Evolutionary conservation across 192 early-diverging fungal species (phyloP), one percentile per base, ranked within the genome.

Genomic region (Obelidium mucronatum): DNA sequence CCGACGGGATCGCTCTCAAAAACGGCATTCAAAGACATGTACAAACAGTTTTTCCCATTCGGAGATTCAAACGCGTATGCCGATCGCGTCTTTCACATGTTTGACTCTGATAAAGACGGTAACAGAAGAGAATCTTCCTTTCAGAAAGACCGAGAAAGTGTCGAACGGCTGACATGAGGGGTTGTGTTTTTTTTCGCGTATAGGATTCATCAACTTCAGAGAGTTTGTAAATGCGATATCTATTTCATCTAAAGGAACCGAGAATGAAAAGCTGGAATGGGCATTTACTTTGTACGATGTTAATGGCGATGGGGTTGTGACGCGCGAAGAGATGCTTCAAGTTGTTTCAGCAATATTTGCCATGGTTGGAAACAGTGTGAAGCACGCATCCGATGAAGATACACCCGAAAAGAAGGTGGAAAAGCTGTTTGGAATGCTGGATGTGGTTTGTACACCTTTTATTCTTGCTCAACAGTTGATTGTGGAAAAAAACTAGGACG

Each of bases 31-130:
- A 92, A 91, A 80, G 91, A 93, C 62, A 95, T 97, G 63, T 98
- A 96, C 85, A 96, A 97, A 82, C 93, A 94, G 73, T 97, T 94
- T 79, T 98, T 98, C 74, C 95, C 96, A n/a, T 97, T 98, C 80
- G 96, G 96, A 33, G 94, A 98, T 79, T 89, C 94, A 4, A 90
- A 92, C 51, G 86, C 87, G 51, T 98, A 95, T 83, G 93, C 96
- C 8, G 93, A 96, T 80, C 91, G 91, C 77, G 94, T 95, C 1
- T 97, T 98, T 79, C 88, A 94, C 77, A 92, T 96, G 48, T 94
- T 98, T 81, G 96, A 98, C 77, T 83, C 81, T 40, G 93, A 98
- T 81, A 92, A 93, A 82, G 93, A 96, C 80, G 67, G 67, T 69
- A 65, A 60, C 44, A 15, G 11, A 6, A 48, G 19, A n/a, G n/a